phyloP scores from a whole-genome alignment of 139 green algal genomes.

The Coelastrella sp. region DNA sequence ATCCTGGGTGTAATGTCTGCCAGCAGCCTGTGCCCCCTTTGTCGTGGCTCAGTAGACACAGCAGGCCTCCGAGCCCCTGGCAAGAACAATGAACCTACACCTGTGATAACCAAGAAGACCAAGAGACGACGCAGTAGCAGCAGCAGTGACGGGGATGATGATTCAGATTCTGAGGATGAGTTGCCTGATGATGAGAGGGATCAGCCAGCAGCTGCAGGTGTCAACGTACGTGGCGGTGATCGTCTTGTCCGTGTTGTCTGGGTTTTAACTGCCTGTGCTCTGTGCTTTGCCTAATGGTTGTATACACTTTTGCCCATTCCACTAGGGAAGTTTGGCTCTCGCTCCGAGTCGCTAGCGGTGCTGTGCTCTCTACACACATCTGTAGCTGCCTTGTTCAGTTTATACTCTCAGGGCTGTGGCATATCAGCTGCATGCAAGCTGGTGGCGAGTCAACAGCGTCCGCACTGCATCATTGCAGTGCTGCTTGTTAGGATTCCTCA shows the following conservation, averaged over 20 bases:
- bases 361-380: no score
- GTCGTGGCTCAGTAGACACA: conserved; percentile 13
- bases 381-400: no score
- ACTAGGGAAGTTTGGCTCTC: no score
- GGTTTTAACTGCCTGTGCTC: neutral
- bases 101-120: neutral
- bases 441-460: no score
- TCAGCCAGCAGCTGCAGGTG: neutral
- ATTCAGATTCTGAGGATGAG: neutral
- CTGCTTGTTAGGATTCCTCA: no score
- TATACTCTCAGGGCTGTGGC: no score
- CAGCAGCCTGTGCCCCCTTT: conserved; percentile 39
- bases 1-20: conserved; percentile 55
- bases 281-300: no score
- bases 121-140: conserved; percentile 16
- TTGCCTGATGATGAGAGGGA: neutral
- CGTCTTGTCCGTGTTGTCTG: neutral
- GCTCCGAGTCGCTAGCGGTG: no score
- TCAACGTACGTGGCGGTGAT: neutral
- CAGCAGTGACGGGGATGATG: neutral
- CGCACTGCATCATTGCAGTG: no score
- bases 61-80: conserved; percentile 35
- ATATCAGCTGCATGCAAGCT: no score
- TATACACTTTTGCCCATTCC: no score
- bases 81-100: conserved; percentile 14